Evolutionary conservation across 2,329 filamentous ascomycete species (phyloP).

Genomic region (Aspergillus neotritici): DNA sequence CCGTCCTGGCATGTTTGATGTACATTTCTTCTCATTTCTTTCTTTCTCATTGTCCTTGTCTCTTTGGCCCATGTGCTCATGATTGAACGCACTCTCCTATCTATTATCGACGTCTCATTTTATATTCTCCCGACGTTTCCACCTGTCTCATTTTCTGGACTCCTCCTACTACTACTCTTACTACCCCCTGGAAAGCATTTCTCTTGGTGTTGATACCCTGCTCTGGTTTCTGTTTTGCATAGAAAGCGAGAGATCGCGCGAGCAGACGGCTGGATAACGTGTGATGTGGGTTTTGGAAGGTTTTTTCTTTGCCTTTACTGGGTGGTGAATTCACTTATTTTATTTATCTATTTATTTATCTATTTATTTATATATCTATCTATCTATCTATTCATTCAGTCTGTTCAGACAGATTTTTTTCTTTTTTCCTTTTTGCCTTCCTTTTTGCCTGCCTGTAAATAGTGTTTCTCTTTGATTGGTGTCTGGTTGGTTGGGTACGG

Average conservation of each 20-base stretch:
- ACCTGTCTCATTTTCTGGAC: conserved; percentile 9
- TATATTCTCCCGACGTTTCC: background rate
- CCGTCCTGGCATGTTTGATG: conserved; percentile 18
- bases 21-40: conserved; percentile 22
- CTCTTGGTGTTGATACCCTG: conserved; percentile 41
- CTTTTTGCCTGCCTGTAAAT: too few species aligned
- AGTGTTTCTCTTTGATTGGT: too few species aligned
- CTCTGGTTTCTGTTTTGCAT: conserved; percentile 21
- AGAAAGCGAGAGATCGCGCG: conserved; percentile 9
- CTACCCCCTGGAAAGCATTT: conserved; percentile 36
- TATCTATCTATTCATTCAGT: too few species aligned
- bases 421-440: too few species aligned
- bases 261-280: conserved; percentile 8
- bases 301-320: too few species aligned
- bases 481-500: too few species aligned
- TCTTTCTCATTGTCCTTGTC: conserved; percentile 6
- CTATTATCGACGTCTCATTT: conserved; percentile 9
- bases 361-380: too few species aligned
- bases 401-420: too few species aligned
- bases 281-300: background rate
- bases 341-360: too few species aligned
- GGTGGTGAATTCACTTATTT: too few species aligned
- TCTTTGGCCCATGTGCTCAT: conserved; percentile 25
- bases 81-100: conserved; percentile 27
- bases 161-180: too few species aligned